Evolutionary conservation across 352 stramenopile genomes (phyloP).

Genomic region (Phytophthora hibernalis): DNA sequence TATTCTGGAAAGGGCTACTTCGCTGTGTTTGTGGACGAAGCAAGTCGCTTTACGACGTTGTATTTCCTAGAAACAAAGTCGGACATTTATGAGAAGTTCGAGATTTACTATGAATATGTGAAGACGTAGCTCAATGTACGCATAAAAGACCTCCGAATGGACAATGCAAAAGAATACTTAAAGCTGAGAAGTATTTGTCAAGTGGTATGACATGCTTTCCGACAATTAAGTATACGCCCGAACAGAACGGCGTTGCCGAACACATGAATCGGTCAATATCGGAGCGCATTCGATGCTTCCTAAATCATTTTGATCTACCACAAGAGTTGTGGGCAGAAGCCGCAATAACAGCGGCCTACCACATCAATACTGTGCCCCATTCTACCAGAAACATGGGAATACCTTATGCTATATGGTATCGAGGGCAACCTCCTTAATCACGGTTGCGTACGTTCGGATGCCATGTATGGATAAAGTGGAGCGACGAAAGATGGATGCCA

Average conservation of each 20-base stretch:
- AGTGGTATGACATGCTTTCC: constrained; percentile 16
- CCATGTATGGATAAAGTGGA: constrained; percentile 16
- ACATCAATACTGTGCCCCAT: constrained; percentile 20
- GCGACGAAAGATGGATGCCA: constrained; percentile 14
- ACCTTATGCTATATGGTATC: constrained; percentile 19
- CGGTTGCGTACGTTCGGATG: constrained; percentile 12
- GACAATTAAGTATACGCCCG: constrained; percentile 20
- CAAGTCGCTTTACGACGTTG: constrained; percentile 22
- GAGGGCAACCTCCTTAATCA: constrained; percentile 6
- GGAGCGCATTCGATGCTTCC: constrained; percentile 23
- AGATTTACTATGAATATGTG: constrained; percentile 18
- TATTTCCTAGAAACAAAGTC: constrained; percentile 21
- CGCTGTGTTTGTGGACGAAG: constrained; percentile 28
- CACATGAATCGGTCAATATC: constrained; percentile 15
- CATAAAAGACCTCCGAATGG: constrained; percentile 23
- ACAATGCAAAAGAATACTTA: constrained; percentile 22
- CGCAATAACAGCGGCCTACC: constrained; percentile 17
- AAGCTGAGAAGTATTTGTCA: constrained; percentile 9
- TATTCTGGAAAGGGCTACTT: constrained; percentile 25
- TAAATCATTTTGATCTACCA: constrained; percentile 25
- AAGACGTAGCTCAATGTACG: constrained; percentile 21
- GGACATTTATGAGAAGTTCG: constrained; percentile 27
- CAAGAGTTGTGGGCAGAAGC: constrained; percentile 29
- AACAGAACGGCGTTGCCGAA: constrained; percentile 14
- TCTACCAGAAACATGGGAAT: constrained; percentile 6